Evolutionary conservation across 1,139 yeast species (phyloP).

Genomic region (Waltiozyma sp.): DNA sequence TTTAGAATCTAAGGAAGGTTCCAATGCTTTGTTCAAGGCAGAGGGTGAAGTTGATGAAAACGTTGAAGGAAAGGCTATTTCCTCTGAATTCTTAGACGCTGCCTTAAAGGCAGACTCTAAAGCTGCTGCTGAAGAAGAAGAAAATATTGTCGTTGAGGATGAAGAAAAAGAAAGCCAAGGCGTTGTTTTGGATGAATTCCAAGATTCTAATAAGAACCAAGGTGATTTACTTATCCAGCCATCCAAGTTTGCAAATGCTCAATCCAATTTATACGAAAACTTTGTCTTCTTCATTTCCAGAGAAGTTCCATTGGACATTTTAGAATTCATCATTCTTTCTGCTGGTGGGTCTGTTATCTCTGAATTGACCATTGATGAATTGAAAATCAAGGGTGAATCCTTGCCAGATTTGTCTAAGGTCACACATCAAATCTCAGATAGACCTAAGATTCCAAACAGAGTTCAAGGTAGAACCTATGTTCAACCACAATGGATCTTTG

Average conservation of each 20-base stretch:
- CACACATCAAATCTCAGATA: constrained; percentile 90
- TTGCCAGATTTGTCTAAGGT: constrained; percentile 45
- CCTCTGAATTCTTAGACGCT: constrained; percentile 22
- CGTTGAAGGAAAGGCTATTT: constrained; percentile 25
- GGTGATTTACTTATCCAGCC: constrained; percentile 84
- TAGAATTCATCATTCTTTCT: constrained; percentile 79
- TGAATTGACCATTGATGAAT: constrained; percentile 80
- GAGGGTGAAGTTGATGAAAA: constrained; percentile 30
- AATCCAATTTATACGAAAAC: constrained; percentile 55
- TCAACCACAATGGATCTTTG: constrained; percentile 98
- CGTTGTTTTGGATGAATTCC: constrained; percentile 62
- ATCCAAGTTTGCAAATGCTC: constrained; percentile 42
- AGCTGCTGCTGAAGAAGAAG: constrained; percentile 28
- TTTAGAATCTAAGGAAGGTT: constrained; percentile 40
- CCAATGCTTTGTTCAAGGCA: constrained; percentile 38
- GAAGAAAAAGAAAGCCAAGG: constrained; percentile 31
- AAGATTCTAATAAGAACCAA: constrained; percentile 44
- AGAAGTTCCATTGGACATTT: constrained; percentile 87
- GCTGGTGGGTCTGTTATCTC: constrained; percentile 83
- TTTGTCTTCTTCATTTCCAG: constrained; percentile 85
- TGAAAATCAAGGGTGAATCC: constrained; percentile 24
- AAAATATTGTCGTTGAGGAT: constrained; percentile 29
- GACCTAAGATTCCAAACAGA: constrained; percentile 69
- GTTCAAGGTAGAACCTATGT: constrained; percentile 88
- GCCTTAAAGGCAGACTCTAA: constrained; percentile 33